Evolutionary conservation across 352 stramenopile genomes (phyloP).

Genomic region (Elongisporangium anandrum): DNA sequence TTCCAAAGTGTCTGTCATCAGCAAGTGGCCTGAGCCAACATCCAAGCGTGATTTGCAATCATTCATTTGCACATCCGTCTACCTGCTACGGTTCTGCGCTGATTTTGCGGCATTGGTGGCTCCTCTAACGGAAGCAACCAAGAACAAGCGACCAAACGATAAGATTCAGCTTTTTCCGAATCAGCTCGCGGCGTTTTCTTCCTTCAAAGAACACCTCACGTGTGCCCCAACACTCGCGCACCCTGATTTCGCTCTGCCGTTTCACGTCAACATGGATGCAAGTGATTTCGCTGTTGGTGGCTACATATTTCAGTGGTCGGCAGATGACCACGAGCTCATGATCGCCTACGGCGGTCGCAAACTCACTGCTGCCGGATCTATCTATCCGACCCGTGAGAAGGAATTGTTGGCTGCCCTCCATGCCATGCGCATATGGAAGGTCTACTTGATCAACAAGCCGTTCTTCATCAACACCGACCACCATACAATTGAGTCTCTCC

Average conservation of each 20-base stretch:
- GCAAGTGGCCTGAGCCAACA: no score
- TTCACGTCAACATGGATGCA: constrained; percentile 9
- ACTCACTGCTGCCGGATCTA: constrained; percentile 1
- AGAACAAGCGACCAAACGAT: background rate
- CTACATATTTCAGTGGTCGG: constrained; percentile 12
- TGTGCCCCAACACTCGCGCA: constrained; percentile 7
- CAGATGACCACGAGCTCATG: background rate
- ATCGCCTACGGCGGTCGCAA: constrained; percentile 13
- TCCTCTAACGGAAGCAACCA: no score
- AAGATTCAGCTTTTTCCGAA: background rate
- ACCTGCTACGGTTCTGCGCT: no score
- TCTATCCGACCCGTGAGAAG: constrained; percentile 12
- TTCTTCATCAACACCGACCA: constrained; percentile 15
- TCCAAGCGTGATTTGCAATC: no score
- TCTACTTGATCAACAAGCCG: constrained; percentile 13
- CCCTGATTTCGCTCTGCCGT: constrained; percentile 1
- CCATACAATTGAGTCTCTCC: constrained; percentile 7
- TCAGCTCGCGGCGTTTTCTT: background rate
- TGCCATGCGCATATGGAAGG: constrained; percentile 10
- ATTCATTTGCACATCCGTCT: no score
- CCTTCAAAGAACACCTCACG: constrained; percentile 2
- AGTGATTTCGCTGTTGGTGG: constrained; percentile 11
- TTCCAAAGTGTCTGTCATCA: no score
- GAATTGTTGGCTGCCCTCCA: constrained; percentile 9
- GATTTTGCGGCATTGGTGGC: no score